Base-by-base conservation (phyloP, 2,329 filamentous ascomycete species). In the Fusarium continuum region DNA sequence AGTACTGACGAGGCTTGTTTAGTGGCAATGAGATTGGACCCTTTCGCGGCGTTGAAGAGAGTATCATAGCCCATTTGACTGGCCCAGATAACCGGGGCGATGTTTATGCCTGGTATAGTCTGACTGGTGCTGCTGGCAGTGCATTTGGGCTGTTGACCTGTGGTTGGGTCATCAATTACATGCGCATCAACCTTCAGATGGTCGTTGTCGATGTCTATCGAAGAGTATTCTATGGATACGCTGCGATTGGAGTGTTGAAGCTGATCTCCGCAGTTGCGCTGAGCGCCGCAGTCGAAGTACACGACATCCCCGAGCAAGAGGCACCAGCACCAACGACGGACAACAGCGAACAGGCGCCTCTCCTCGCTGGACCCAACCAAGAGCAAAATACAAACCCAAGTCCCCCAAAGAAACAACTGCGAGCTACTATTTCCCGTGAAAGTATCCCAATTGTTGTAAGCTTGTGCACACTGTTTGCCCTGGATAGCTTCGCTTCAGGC, bases 401-500 rank as follows among this genome's bases (percentile, higher is more conserved):
- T 5, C 35, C 51, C 5, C 38, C 36, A 3, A 50, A 68, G 32
- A 52, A 53, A 26, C 54, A 52, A 3, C 71, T 86, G n/a, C 72
- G 90, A 25, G 82, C 86, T 1, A 77, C 82, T 3, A 85, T 92
- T 17, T 86, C 85, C 6, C 75, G 74, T 4, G 77, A 84, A n/a
- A 87, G 82, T 29, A 76, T 82, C 7, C 69, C 76, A 1, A 80
- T 88, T 25, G 78, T 91, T 6, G 72, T 84, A 46, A 85, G 86
- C 44, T 79, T 94, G 0, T 90, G 87, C 70, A 74, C 89, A 8
- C 77, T 94, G 2, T 89, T 92, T 67, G 83, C 83, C 2, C 70
- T 92, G 6, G 90, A 93, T 72, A 84, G 87, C 0, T 84, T 92
- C 53, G 89, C 88, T 2, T 89, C 87, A 2, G 90, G 91, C 3